Conservation (phyloP, 805 yeast species). For the Phaffomyces antillensis region DNA sequence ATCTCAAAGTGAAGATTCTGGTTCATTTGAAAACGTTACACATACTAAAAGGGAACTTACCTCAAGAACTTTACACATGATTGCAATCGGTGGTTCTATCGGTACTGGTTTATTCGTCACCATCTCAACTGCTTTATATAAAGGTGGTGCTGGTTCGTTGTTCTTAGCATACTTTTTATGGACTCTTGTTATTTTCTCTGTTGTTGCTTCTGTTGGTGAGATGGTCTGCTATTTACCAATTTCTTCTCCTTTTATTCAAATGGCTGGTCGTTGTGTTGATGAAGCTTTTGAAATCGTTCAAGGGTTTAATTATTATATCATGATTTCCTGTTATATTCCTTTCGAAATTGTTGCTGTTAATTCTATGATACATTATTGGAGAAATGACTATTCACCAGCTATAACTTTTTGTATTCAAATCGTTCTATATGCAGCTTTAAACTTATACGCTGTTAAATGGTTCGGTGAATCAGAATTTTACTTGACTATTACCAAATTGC, state of each 20-base stretch:
- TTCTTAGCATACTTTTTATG: conserved; percentile 55
- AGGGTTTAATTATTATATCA: conserved; percentile 69
- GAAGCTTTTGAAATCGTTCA: conserved; percentile 62
- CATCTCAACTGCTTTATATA: conserved; percentile 38
- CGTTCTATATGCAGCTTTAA: conserved; percentile 52
- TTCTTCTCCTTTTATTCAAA: conserved; percentile 62
- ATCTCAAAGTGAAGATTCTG: conserved; percentile 5
- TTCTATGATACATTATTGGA: conserved; percentile 70
- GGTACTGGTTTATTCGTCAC: conserved; percentile 69
- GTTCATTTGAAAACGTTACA: conserved; percentile 6
- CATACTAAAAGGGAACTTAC: conserved; percentile 7
- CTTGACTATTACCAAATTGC: conserved; percentile 60
- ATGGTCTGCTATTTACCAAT: conserved; percentile 67
- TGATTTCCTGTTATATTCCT: conserved; percentile 68
- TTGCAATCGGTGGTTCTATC: conserved; percentile 22
- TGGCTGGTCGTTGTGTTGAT: conserved; percentile 70
- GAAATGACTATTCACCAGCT: conserved; percentile 64
- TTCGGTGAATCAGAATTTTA: conserved; percentile 81
- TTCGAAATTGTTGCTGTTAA: conserved; percentile 75
- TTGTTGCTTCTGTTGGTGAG: conserved; percentile 67
- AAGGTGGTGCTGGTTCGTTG: conserved; percentile 64
- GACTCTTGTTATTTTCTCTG: conserved; percentile 55
- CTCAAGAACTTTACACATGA: conserved; percentile 8
- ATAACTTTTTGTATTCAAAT: conserved; percentile 59
- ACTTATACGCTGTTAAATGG: conserved; percentile 59